A percentile compares a stretch with the other conserved stretches of the same genome.
phyloP scores from a whole-genome alignment of 441 rosid species.

The Eutrema salsugineum region DNA sequence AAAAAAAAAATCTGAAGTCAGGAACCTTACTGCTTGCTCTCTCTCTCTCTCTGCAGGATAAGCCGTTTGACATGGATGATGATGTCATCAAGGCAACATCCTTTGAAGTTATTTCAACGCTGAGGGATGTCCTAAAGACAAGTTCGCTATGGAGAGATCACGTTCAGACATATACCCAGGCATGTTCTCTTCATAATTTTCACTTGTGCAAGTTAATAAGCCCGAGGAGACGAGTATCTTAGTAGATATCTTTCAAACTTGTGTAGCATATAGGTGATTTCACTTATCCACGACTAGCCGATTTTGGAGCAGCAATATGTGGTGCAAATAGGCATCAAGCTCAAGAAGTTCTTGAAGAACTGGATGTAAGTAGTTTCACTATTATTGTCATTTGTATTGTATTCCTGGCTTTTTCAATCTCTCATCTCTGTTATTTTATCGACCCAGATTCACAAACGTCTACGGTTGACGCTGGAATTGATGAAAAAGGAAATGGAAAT shows the following conservation, averaged over 20 bases:
- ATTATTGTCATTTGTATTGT: neutral
- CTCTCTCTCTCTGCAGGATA: slow-evolving; percentile 61
- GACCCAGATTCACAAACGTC: slow-evolving; percentile 81
- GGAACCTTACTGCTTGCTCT: slow-evolving; percentile 7
- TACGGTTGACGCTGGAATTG: slow-evolving; percentile 82
- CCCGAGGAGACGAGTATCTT: slow-evolving; percentile 4
- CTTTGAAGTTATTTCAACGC: slow-evolving; percentile 94
- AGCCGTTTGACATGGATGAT: slow-evolving; percentile 92
- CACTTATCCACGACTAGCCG: slow-evolving; percentile 86
- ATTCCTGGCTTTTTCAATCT: slow-evolving; percentile 3
- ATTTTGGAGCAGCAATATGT: slow-evolving; percentile 99
- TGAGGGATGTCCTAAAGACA: slow-evolving; percentile 89
- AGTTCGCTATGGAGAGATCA: slow-evolving; percentile 99
- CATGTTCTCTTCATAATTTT: slow-evolving; percentile 22
- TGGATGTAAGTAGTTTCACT: slow-evolving; percentile 69
- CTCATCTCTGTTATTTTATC: neutral
- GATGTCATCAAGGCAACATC: slow-evolving; percentile 98
- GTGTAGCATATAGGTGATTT: slow-evolving; percentile 96
- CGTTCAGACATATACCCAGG: slow-evolving; percentile 95
- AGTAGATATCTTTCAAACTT: slow-evolving; percentile 14
- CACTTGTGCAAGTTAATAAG: neutral
- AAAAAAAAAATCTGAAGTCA: neutral
- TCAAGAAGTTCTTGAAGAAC: slow-evolving; percentile 96
- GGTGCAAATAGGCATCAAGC: slow-evolving; percentile 88
- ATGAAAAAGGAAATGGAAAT: slow-evolving; percentile 98